Conservation (phyloP, 176 grass and related monocot genomes). For the Chrysopogon serrulatus region DNA sequence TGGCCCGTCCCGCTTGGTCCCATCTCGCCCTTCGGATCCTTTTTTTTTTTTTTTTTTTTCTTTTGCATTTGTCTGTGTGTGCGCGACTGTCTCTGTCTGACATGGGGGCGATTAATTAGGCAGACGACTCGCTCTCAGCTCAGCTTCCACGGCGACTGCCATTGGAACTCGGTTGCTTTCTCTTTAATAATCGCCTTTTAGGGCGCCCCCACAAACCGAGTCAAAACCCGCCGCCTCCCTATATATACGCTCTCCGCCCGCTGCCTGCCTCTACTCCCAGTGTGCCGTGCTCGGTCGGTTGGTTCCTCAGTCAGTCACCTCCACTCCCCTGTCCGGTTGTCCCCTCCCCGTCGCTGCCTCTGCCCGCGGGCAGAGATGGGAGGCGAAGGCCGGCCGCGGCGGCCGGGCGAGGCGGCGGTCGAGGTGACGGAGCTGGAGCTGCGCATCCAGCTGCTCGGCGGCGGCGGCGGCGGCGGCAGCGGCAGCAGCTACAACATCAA, state of each 20-base stretch:
- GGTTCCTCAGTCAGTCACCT: neutral
- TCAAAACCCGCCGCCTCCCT: slow-evolving; percentile 38
- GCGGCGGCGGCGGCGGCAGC: neutral
- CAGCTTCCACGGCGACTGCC: slow-evolving; percentile 17
- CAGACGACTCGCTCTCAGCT: neutral
- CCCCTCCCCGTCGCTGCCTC: neutral
- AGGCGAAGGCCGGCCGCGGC: neutral
- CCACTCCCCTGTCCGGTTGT: no score
- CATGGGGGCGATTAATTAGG: slow-evolving; percentile 2
- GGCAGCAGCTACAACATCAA: slow-evolving; percentile 59
- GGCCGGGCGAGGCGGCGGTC: neutral
- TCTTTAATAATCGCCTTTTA: slow-evolving; percentile 31
- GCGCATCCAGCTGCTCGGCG: slow-evolving; percentile 26
- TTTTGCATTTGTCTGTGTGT: neutral
- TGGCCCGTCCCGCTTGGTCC: slow-evolving; percentile 65
- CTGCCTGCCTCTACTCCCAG: neutral
- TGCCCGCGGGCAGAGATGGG: neutral
- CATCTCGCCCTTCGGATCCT: slow-evolving; percentile 56
- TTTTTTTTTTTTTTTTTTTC: neutral
- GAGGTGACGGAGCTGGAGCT: slow-evolving; percentile 28
- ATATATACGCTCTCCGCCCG: slow-evolving; percentile 42
- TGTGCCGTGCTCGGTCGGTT: neutral
- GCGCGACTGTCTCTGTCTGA: neutral
- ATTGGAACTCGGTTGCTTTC: slow-evolving; percentile 12
- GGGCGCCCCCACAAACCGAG: slow-evolving; percentile 9